These are phyloP conservation scores for Triticum dicoccoides DNA, from an alignment of 176 grass and related monocot genomes.

Conservation along the genomic window DNA sequence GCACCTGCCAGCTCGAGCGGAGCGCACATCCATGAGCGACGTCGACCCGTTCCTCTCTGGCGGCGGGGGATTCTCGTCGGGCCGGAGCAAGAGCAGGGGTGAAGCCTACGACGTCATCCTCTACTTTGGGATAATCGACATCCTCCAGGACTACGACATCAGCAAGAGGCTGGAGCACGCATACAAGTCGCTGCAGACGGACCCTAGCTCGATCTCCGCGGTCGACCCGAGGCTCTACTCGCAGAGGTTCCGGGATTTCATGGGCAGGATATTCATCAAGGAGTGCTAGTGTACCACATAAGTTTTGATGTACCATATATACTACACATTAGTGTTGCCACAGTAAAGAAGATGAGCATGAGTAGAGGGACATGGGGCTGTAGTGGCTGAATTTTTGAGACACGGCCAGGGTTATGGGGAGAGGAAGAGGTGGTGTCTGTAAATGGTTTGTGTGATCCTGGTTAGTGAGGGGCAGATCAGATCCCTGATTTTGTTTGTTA, in stretches of 20 bases:
- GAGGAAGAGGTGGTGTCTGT: neutral
- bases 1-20: constrained; percentile 76
- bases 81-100: constrained; percentile 8
- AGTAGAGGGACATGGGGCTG: neutral
- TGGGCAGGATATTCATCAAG: constrained; percentile 48
- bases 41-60: constrained; percentile 46
- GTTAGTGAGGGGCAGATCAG: neutral
- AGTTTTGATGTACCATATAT: neutral
- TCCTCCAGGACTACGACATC: constrained; percentile 54
- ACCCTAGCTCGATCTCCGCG: constrained; percentile 62
- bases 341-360: neutral
- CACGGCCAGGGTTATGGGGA: neutral
- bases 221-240: constrained; percentile 74
- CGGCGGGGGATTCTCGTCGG: constrained; percentile 35
- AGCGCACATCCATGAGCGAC: constrained; percentile 40
- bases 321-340: neutral
- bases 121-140: constrained; percentile 75
- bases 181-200: constrained; percentile 67
- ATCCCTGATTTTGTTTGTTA: neutral
- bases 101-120: constrained; percentile 47
- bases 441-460: neutral
- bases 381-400: too few species aligned
- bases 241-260: constrained; percentile 63
- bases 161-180: constrained; percentile 69
- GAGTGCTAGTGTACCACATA: constrained; percentile 4